A percentile compares a stretch with the other conserved stretches of the same genome.
Evolutionary conservation across 768 basidiomycete genomes (phyloP).

Genomic region (Mycena kentingensis): DNA sequence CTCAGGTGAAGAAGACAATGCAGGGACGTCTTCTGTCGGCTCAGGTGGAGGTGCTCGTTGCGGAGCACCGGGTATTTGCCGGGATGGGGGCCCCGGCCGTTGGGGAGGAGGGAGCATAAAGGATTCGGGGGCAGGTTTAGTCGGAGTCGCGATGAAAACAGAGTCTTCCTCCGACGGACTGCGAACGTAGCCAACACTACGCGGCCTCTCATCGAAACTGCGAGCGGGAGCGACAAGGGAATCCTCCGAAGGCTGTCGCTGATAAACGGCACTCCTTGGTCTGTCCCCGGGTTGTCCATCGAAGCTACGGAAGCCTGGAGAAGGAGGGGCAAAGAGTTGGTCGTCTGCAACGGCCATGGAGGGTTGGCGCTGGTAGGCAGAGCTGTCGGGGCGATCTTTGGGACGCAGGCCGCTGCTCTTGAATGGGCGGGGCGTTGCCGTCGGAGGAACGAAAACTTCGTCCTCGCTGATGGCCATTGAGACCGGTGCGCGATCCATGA

Average conservation of each 20-base stretch:
- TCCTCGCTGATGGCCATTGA: conserved; percentile 23
- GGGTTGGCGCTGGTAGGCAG: conserved; percentile 21
- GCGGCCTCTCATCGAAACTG: conserved; percentile 20
- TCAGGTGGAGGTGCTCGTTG: conserved; percentile 8
- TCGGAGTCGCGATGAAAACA: conserved; percentile 2
- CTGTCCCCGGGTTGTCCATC: conserved; percentile 31
- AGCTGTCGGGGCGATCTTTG: conserved; percentile 14
- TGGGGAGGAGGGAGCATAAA: conserved; percentile 14
- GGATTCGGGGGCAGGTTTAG: conserved; percentile 8
- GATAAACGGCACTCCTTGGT: conserved; percentile 15
- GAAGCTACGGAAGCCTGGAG: conserved; percentile 55
- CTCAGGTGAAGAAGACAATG: neutral
- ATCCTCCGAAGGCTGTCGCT: conserved; percentile 18
- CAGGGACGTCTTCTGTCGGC: neutral
- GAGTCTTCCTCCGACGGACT: conserved; percentile 20
- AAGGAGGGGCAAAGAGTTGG: conserved; percentile 56
- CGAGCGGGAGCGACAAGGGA: conserved; percentile 17
- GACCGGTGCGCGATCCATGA: conserved; percentile 19
- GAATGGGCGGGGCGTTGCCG: conserved; percentile 16
- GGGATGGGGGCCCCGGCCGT: conserved; percentile 16
- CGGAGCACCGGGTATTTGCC: neutral
- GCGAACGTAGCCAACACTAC: conserved; percentile 15
- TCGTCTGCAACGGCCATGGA: conserved; percentile 44
- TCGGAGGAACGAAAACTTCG: conserved; percentile 19
- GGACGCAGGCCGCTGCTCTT: conserved; percentile 21